Evolutionary conservation across 768 basidiomycete genomes (phyloP).

Genomic region (Suillus ampliporus): DNA sequence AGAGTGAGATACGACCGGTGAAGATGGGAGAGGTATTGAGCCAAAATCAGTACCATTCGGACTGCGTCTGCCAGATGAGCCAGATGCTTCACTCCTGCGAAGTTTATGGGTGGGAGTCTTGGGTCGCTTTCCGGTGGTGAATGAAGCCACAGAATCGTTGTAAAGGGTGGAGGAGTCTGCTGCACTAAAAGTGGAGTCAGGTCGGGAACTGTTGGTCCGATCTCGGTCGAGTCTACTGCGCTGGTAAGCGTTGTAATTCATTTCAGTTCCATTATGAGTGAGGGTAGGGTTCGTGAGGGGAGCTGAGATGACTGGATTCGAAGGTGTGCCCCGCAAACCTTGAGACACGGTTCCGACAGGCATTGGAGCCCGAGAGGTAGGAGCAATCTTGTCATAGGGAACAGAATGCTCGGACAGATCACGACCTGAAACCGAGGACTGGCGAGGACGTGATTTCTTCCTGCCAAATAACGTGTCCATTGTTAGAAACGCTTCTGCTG

Average conservation of each 20-base stretch:
- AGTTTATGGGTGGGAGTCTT: slow-evolving; percentile 42
- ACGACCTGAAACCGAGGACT: slow-evolving; percentile 62
- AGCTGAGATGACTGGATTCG: slow-evolving; percentile 63
- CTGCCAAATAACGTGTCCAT: slow-evolving; percentile 77
- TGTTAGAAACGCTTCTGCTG: neutral
- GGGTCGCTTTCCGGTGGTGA: slow-evolving; percentile 39
- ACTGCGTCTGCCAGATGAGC: slow-evolving; percentile 53
- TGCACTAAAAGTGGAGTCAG: slow-evolving; percentile 59
- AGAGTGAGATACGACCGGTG: slow-evolving; percentile 34
- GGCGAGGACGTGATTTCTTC: slow-evolving; percentile 62
- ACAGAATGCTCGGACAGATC: slow-evolving; percentile 71
- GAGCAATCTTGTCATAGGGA: slow-evolving; percentile 71
- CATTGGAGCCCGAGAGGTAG: slow-evolving; percentile 63
- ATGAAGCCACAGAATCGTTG: slow-evolving; percentile 51
- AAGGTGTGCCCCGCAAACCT: slow-evolving; percentile 48
- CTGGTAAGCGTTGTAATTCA: slow-evolving; percentile 60
- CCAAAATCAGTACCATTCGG: slow-evolving; percentile 61
- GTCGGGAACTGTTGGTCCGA: slow-evolving; percentile 44
- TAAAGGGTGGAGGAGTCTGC: slow-evolving; percentile 65
- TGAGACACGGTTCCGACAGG: slow-evolving; percentile 61
- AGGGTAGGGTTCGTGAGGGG: slow-evolving; percentile 85
- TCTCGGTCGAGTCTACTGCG: slow-evolving; percentile 61
- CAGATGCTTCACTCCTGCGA: slow-evolving; percentile 62
- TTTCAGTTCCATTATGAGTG: slow-evolving; percentile 71
- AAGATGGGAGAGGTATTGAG: slow-evolving; percentile 42